Evolutionary conservation across 106 monocot genomes (phyloP).

Genomic region (Vanilla planifolia): DNA sequence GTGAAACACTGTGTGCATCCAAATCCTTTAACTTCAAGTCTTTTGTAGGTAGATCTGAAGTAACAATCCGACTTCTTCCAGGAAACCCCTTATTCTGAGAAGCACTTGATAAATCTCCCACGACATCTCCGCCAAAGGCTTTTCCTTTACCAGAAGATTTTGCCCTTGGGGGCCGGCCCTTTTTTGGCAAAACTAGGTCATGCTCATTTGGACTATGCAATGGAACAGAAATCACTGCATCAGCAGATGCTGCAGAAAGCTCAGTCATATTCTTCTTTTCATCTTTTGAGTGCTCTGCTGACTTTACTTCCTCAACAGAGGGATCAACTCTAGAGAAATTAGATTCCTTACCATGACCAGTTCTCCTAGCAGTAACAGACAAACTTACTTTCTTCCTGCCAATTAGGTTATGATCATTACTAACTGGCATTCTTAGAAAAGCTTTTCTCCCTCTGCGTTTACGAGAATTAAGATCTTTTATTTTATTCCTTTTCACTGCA

Average conservation of each 20-base stretch:
- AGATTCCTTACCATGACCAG: conserved; percentile 9
- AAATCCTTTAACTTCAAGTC: conserved; percentile 20
- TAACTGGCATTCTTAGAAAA: conserved; percentile 3
- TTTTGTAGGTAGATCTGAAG: conserved; percentile 11
- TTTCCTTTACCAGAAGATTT: conserved; percentile 13
- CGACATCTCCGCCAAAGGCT: not conserved
- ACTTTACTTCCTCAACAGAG: conserved; percentile 16
- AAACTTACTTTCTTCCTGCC: conserved; percentile 18
- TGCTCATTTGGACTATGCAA: not conserved
- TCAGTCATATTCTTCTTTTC: conserved; percentile 13
- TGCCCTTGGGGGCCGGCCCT: conserved; percentile 25
- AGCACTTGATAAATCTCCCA: not conserved
- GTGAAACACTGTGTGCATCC: conserved; percentile 31
- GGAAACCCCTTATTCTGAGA: conserved; percentile 3
- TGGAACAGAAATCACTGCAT: conserved; percentile 2
- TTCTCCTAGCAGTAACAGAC: conserved; percentile 4
- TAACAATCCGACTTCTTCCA: not conserved
- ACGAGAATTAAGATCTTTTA: conserved; percentile 6
- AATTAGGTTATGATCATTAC: conserved; percentile 5
- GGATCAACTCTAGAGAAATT: conserved; percentile 4
- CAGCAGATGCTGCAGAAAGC: conserved; percentile 1
- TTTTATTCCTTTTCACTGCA: conserved; percentile 8
- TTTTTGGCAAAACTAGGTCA: conserved; percentile 13
- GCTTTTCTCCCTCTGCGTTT: conserved; percentile 6
- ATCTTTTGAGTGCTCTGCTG: conserved; percentile 2